phyloP scores from a whole-genome alignment of 208 protist species.

The Sergeia podlipaevii region DNA sequence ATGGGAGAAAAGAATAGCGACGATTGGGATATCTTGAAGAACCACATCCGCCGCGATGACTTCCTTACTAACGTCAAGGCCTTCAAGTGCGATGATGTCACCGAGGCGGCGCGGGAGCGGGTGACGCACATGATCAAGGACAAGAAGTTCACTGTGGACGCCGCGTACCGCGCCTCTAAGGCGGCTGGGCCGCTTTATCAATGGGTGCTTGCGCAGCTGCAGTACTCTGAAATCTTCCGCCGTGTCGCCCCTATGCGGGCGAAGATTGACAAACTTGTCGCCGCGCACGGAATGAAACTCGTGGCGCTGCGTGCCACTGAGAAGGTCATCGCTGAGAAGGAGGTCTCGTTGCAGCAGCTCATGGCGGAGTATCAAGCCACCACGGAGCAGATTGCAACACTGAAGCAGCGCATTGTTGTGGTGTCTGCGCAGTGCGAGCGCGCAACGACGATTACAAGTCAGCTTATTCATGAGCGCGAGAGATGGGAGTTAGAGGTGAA shows the following conservation, averaged over 20 bases:
- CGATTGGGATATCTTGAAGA: conserved; percentile 95
- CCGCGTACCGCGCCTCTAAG: conserved; percentile 93
- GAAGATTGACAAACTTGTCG: conserved; percentile 90
- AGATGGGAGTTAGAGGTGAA: conserved; percentile 93
- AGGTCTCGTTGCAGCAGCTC: conserved; percentile 80
- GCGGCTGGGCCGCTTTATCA: conserved; percentile 96
- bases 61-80: conserved; percentile 95
- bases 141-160: conserved; percentile 93
- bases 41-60: conserved; percentile 88
- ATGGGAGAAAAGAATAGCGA: conserved; percentile 69
- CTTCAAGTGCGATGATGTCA: conserved; percentile 92
- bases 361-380: conserved; percentile 95
- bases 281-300: conserved; percentile 57
- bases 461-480: conserved; percentile 91
- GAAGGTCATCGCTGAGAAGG: conserved; percentile 83
- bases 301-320: conserved; percentile 49
- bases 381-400: conserved; percentile 88
- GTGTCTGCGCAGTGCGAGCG: conserved; percentile 91
- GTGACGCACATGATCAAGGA: conserved; percentile 88
- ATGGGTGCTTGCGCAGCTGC: conserved; percentile 96
- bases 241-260: conserved; percentile 92
- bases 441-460: conserved; percentile 89
- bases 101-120: conserved; percentile 42
- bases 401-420: conserved; percentile 86
- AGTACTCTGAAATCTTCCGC: conserved; percentile 93